These are phyloP conservation scores for Aspergillus bertholletiae DNA, from an alignment of 495 filamentous ascomycete genomes.

Conservation along the genomic window DNA sequence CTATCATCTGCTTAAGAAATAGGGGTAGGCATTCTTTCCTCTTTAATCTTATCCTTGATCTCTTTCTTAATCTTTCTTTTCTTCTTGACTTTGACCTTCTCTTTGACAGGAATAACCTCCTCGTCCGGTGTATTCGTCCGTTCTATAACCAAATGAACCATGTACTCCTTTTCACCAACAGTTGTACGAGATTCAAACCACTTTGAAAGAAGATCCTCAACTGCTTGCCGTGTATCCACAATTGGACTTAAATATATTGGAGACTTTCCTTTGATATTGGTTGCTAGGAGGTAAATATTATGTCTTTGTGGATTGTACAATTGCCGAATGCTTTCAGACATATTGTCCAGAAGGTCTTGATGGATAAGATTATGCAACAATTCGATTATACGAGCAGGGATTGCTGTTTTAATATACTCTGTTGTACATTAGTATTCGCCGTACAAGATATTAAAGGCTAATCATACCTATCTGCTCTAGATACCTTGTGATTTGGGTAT, in stretches of 20 bases:
- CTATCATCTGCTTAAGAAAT: not conserved
- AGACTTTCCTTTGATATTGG: not conserved
- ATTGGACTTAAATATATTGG: not conserved
- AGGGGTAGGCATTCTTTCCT: not conserved
- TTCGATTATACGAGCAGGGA: not conserved
- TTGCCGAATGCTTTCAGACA: not conserved
- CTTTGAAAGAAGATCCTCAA: not conserved
- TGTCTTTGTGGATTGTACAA: not conserved
- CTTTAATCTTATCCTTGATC: slow-evolving; percentile 1
- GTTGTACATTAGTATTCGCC: not conserved
- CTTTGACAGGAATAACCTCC: too few species aligned
- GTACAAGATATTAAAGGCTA: not conserved
- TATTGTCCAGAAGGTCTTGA: not conserved
- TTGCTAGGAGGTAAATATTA: not conserved
- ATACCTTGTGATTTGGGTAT: too few species aligned
- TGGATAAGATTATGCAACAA: not conserved
- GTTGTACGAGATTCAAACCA: not conserved
- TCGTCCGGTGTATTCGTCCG: not conserved
- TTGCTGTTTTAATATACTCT: not conserved
- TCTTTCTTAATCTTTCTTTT: slow-evolving; percentile 2
- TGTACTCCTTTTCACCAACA: not conserved
- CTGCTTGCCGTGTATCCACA: not conserved
- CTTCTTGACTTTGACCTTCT: not conserved
- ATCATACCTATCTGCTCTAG: not conserved
- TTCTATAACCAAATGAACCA: not conserved